Conservation (phyloP, 106 monocot genomes). For the Alisma plantagoaquatica region DNA sequence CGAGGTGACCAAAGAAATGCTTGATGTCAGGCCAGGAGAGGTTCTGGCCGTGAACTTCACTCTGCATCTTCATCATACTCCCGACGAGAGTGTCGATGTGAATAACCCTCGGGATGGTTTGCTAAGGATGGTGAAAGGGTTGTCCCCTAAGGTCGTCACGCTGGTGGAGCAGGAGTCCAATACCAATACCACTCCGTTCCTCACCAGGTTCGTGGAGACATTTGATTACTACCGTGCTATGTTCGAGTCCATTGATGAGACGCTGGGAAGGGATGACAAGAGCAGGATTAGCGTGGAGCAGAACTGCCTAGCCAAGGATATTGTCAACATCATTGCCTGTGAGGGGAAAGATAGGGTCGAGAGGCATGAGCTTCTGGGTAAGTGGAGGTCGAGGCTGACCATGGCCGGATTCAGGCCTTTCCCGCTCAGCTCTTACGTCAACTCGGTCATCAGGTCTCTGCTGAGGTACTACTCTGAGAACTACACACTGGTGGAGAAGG, state of each 20-base stretch:
- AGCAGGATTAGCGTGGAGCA: slow-evolving; percentile 77
- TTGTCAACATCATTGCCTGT: slow-evolving; percentile 79
- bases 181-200: slow-evolving; percentile 48
- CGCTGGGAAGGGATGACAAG: slow-evolving; percentile 40
- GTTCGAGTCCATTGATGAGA: slow-evolving; percentile 79
- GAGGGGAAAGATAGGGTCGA: slow-evolving; percentile 83
- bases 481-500: slow-evolving; percentile 65
- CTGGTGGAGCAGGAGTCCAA: slow-evolving; percentile 91
- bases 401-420: slow-evolving; percentile 82
- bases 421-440: slow-evolving; percentile 73
- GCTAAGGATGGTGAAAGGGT: slow-evolving; percentile 71
- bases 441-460: slow-evolving; percentile 67
- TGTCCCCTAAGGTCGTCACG: slow-evolving; percentile 64
- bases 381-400: slow-evolving; percentile 65
- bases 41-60: slow-evolving; percentile 79
- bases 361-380: slow-evolving; percentile 82
- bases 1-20: slow-evolving; percentile 57
- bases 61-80: slow-evolving; percentile 80
- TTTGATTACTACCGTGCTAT: slow-evolving; percentile 77
- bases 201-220: slow-evolving; percentile 60
- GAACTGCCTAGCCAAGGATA: slow-evolving; percentile 85
- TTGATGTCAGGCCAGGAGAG: slow-evolving; percentile 56
- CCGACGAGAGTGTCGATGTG: slow-evolving; percentile 86
- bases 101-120: slow-evolving; percentile 81
- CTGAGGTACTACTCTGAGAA: slow-evolving; percentile 55